phyloP scores from a whole-genome alignment of 495 filamentous ascomycete species.

The Daldinia vernicosa region DNA sequence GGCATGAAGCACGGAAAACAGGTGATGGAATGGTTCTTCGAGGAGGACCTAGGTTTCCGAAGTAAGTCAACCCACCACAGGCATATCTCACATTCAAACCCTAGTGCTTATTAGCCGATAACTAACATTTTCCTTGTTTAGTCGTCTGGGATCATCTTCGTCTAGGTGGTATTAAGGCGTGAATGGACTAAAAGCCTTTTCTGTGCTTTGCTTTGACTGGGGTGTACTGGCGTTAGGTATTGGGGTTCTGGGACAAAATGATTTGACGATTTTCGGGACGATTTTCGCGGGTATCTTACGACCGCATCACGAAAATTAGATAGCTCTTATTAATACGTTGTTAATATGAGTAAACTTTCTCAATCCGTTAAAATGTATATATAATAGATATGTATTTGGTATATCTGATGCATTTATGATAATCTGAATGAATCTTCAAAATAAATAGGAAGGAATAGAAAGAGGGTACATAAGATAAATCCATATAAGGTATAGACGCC shows the following conservation, averaged over 20 bases:
- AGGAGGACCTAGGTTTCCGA: slow-evolving; percentile 70
- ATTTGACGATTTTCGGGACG: neutral
- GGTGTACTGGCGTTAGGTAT: slow-evolving; percentile 28
- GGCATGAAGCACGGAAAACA: slow-evolving; percentile 66
- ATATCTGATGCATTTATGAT: neutral
- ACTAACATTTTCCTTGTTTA: slow-evolving; percentile 24
- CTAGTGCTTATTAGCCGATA: too few relatives aligned
- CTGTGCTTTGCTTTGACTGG: neutral
- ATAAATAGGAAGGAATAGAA: neutral
- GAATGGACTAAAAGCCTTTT: neutral
- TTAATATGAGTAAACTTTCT: neutral
- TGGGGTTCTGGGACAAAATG: neutral
- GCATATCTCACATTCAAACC: too few relatives aligned
- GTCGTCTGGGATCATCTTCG: slow-evolving; percentile 67
- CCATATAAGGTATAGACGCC: neutral
- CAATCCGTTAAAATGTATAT: neutral
- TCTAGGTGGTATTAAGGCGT: slow-evolving; percentile 50
- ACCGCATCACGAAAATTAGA: neutral
- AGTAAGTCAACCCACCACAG: slow-evolving; percentile 49
- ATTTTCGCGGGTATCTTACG: neutral
- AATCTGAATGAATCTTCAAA: neutral
- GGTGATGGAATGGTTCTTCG: slow-evolving; percentile 67
- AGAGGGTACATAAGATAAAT: too few relatives aligned
- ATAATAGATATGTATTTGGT: neutral
- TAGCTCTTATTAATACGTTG: neutral